These are phyloP conservation scores for Urostyla sp. DNA, from an alignment of 73 alveolate genomes.

Conservation along the genomic window DNA sequence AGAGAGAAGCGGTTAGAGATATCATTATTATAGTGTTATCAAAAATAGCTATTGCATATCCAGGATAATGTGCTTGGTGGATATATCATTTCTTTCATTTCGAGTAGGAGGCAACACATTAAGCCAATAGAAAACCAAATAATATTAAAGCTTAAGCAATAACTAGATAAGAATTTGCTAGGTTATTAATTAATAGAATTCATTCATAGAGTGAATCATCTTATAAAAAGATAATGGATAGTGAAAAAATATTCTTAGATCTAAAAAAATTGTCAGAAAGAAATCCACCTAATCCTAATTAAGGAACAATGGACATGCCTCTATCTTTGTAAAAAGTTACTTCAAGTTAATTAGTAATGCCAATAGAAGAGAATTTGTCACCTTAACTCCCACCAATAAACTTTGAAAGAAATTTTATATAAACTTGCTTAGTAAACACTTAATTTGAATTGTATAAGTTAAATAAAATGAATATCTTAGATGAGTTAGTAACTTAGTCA, in stretches of 20 bases:
- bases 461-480: conserved; percentile 6
- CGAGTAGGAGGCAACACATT: conserved; percentile 38
- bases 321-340: conserved; percentile 2
- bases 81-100: conserved; percentile 65
- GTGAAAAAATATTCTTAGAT: conserved; percentile 43
- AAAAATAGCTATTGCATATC: conserved; percentile 58
- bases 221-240: conserved; percentile 28
- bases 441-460: not conserved
- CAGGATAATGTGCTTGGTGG: conserved; percentile 75
- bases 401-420: conserved; percentile 1
- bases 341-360: conserved; percentile 61
- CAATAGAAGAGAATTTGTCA: conserved; percentile 63
- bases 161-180: conserved; percentile 48
- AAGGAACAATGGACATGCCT: conserved; percentile 41
- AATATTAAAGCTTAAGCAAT: not conserved
- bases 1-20: conserved; percentile 16
- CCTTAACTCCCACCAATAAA: conserved; percentile 55
- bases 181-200: conserved; percentile 2
- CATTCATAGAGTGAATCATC: conserved; percentile 10
- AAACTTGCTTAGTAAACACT: conserved; percentile 26
- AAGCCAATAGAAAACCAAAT: conserved; percentile 4
- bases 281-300: not conserved
- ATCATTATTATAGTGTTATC: conserved; percentile 42
- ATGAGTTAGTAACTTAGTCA: not conserved
- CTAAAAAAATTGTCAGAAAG: conserved; percentile 48